Evolutionary conservation across 2,329 filamentous ascomycete genomes (phyloP).

Genomic region (Fusarium sp.): DNA sequence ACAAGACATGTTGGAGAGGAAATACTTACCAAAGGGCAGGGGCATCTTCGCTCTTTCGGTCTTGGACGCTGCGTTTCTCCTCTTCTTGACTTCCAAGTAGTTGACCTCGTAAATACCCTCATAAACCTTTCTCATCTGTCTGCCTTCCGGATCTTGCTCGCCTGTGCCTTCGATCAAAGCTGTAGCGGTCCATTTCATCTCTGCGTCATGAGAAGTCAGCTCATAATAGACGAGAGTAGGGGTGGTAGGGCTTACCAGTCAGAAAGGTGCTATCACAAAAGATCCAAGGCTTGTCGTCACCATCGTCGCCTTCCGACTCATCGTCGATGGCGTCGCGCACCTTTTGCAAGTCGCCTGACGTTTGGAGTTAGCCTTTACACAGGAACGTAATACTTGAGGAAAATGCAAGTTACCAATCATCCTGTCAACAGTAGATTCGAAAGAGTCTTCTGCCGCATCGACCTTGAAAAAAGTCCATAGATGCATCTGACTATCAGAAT

Average conservation of each 20-base stretch:
- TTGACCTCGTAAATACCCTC: not conserved
- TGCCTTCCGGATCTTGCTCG: not conserved
- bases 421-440: not conserved
- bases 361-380: not conserved
- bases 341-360: not conserved
- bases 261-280: not conserved
- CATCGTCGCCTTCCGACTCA: not conserved
- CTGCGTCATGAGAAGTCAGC: not conserved
- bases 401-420: not conserved
- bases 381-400: not conserved
- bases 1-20: not conserved
- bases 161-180: not conserved
- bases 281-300: not conserved
- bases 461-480: not conserved
- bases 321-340: not conserved
- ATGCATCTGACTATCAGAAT: not conserved
- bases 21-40: not conserved
- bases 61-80: not conserved
- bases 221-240: not conserved
- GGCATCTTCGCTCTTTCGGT: not conserved
- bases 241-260: not conserved
- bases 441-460: not conserved
- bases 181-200: not conserved
- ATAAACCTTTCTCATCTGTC: not conserved
- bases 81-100: not conserved